Conservation (phyloP, 2,329 filamentous ascomycete species). For the Aspergillus sp. region DNA sequence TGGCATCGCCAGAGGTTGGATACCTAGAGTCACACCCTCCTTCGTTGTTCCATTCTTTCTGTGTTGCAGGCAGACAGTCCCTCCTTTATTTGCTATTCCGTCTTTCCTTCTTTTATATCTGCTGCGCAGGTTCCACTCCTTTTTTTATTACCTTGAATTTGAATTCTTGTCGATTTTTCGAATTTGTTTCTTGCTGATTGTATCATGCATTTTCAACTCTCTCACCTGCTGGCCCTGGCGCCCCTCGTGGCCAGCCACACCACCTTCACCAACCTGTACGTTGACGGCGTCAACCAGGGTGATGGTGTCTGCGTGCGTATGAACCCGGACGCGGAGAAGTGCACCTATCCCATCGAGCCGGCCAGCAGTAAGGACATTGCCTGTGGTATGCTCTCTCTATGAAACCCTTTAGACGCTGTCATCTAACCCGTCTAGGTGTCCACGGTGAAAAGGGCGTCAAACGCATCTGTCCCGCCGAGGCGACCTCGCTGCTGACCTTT, state of each 20-base stretch:
- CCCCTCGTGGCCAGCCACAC: conserved; percentile 49
- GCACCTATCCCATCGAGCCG: conserved; percentile 59
- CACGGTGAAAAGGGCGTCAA: conserved; percentile 50
- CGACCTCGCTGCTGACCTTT: conserved; percentile 62
- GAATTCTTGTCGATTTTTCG: too few relatives aligned
- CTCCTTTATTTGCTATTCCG: background rate
- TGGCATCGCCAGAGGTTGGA: background rate
- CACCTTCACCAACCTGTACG: conserved; percentile 62
- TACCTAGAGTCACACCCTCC: background rate
- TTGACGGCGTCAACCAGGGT: conserved; percentile 64
- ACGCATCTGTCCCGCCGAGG: conserved; percentile 47
- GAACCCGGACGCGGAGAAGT: conserved; percentile 52
- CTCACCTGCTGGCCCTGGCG: conserved; percentile 1
- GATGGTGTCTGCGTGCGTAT: conserved; percentile 72
- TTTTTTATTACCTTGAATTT: background rate
- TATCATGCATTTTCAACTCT: conserved; percentile 6
- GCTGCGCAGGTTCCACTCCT: background rate
- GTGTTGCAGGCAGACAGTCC: background rate
- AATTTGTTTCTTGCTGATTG: background rate
- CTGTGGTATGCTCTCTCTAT: conserved; percentile 56
- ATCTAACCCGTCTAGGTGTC: conserved; percentile 35
- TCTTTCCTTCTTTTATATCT: background rate
- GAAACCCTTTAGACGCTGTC: too few relatives aligned
- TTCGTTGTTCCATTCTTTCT: background rate
- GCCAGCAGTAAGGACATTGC: conserved; percentile 65